Evolutionary conservation across 129 eudicot genomes (phyloP), one percentile per base, ranked within the genome.

Genomic region (Cynara cardunculus): DNA sequence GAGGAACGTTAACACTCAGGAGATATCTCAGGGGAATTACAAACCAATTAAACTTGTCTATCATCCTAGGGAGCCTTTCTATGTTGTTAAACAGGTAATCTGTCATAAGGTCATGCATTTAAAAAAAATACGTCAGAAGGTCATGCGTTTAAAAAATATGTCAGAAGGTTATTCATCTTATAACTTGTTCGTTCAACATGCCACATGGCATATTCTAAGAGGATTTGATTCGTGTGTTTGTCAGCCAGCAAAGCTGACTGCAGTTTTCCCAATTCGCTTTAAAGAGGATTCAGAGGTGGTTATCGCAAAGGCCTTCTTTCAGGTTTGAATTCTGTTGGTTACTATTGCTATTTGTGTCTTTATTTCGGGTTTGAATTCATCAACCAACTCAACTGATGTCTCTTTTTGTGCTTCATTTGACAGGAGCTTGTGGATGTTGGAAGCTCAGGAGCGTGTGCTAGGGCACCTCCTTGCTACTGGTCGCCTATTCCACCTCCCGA

Each of bases 401-500:
- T 56, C 7, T 4, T 19, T 56, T 18, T 56, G 65, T 19, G 72
- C 22, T 26, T 19, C 73, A 31, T 37, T 21, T 21, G 7, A 11
- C 75, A 94, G 99, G 99, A 95, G 88, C 93, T 95, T 28, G 87
- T 90, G 87, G 97, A 92, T 81, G 87, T 86, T 61, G 98, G 91
- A 83, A 93, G 86, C 35, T 85, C 93, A 35, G 85, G 84, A 41
- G 89, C 80, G 37, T 96, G 81, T 79, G 82, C 87, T 24, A 93
- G 84, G 64, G 98, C 93, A 72, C 99, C 99, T 59, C 96, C 89
- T 61, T 96, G 98, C 86, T 86, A 73, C 75, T 96, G 99, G 99
- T 90, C 99, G 4, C 93, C 99, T 8, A 88, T 96, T 84, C 99
- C 99, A 81, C 99, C 99, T 30, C 90, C 90, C 11, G 98, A 96